Evolutionary conservation across 306 rosid genomes (phyloP), one percentile per base, ranked within the genome.

Genomic region (Casuarina equisetifolia): DNA sequence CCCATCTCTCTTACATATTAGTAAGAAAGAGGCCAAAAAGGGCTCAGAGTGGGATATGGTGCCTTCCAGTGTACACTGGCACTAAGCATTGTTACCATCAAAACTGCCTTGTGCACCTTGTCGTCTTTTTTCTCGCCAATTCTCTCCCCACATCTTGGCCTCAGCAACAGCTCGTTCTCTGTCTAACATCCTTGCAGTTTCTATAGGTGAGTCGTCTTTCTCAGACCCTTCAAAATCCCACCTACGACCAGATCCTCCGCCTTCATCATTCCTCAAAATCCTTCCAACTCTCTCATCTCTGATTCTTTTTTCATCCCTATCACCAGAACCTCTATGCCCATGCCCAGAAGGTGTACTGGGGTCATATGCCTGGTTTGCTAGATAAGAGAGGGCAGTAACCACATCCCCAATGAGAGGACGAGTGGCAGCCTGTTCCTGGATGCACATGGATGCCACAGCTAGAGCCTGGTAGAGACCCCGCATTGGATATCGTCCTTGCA

Each of bases 101-200:
- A 91, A 91, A 85, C 88, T 93, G 51, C 89, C 91, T 69, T 84
- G 86, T 76, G 82, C 86, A 70, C 82, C 84, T 82, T 88, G 91
- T 54, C 93, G 79, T 77, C 97, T 82, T 75, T 93, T 88, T 67
- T 93, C 96, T 73, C 97, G 88, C 94, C 84, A 89, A 82, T 93
- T 93, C 87, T 92, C 96, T 69, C 96, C 97, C 97, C 97, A 93
- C 94, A 88, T 85, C 87, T 91, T 93, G 40, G 97, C 97, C 84
- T 93, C 97, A 13, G 97, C 97, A 43, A 93, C 97, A 6, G 96
- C 94, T 25, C 97, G 91, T 80, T 93, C 94, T 82, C 97, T 88
- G 40, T 89, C 96, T 75, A 87, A 74, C 79, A 93, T 91, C 81
- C 90, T 82, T 9, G 88, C 96, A 4, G 91, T 88, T 84, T 93